Conservation (phyloP, 1,139 yeast genomes). For the Yamadazyma sp. region DNA sequence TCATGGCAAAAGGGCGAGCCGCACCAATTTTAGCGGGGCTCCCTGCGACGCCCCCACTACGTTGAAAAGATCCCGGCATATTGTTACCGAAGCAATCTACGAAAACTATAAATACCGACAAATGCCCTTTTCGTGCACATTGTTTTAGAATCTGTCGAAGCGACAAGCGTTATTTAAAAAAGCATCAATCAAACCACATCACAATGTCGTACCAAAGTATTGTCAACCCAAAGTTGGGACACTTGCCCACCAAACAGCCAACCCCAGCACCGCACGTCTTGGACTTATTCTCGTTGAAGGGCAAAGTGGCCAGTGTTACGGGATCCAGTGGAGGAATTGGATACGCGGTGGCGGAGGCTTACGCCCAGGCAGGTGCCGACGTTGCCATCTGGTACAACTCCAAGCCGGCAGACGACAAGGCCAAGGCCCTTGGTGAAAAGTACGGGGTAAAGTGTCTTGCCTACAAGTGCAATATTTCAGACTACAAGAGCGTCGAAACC, state of each 20-base stretch:
- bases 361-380: conserved; percentile 30
- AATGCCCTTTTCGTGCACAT: too few species aligned
- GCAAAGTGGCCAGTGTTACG: conserved; percentile 84
- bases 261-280: conserved; percentile 30
- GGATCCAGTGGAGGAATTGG: conserved; percentile 91
- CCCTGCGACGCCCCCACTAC: background rate
- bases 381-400: conserved; percentile 58
- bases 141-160: too few species aligned
- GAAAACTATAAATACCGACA: conserved; percentile 1
- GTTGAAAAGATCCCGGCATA: background rate
- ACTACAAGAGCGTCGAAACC: conserved; percentile 55
- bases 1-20: too few species aligned
- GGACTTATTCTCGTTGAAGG: conserved; percentile 67
- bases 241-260: conserved; percentile 32
- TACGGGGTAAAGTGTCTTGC: conserved; percentile 71
- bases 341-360: conserved; percentile 33
- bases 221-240: conserved; percentile 28
- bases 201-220: conserved; percentile 17
- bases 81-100: background rate
- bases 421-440: conserved; percentile 53
- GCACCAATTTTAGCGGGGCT: too few species aligned
- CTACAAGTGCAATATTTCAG: conserved; percentile 69
- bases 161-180: too few species aligned
- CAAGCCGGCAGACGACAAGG: conserved; percentile 59
- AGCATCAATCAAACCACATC: too few species aligned